These are phyloP conservation scores for Ophiocordyceps camponoti-saundersi DNA, from an alignment of 2,329 filamentous ascomycete genomes.

Conservation along the genomic window DNA sequence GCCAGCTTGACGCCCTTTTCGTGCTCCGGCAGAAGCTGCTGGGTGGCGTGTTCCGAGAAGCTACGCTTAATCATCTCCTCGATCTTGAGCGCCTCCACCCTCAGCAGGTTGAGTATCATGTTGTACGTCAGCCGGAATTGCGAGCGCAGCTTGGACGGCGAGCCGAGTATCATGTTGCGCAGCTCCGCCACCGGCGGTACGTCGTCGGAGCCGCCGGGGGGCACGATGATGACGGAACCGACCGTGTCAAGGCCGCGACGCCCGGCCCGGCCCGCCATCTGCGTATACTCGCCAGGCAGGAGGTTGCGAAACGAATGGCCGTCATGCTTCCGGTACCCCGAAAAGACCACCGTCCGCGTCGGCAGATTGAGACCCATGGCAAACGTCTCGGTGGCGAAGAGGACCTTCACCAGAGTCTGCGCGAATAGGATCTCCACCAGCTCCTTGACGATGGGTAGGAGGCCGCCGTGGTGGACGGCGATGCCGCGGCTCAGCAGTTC, in stretches of 20 bases:
- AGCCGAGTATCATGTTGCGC: conserved; percentile 86
- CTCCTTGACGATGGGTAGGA: conserved; percentile 93
- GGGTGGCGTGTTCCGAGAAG: conserved; percentile 95
- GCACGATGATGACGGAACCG: conserved; percentile 86
- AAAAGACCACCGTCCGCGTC: conserved; percentile 93
- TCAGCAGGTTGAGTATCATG: conserved; percentile 92
- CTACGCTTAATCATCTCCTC: conserved; percentile 99
- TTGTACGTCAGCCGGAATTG: conserved; percentile 98
- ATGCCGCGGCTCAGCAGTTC: conserved; percentile 79
- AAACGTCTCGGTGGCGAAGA: conserved; percentile 97
- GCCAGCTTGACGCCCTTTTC: conserved; percentile 88
- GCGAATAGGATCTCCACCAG: conserved; percentile 94
- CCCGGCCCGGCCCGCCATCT: conserved; percentile 93
- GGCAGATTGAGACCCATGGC: conserved; percentile 96
- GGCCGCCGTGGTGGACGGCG: conserved; percentile 87
- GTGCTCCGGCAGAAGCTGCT: conserved; percentile 84
- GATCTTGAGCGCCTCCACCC: conserved; percentile 93
- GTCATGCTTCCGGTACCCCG: conserved; percentile 91
- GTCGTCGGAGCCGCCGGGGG: conserved; percentile 62
- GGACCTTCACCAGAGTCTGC: conserved; percentile 83
- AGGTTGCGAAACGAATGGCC: conserved; percentile 83
- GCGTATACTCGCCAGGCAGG: conserved; percentile 88
- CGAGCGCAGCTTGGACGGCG: conserved; percentile 85
- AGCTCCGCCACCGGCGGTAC: conserved; percentile 72
- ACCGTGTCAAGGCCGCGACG: conserved; percentile 84